A percentile compares a stretch with the other conserved stretches of the same genome.
These are phyloP conservation scores for Suillus clintonianus DNA, from an alignment of 768 basidiomycete species.

Conservation along the genomic window DNA sequence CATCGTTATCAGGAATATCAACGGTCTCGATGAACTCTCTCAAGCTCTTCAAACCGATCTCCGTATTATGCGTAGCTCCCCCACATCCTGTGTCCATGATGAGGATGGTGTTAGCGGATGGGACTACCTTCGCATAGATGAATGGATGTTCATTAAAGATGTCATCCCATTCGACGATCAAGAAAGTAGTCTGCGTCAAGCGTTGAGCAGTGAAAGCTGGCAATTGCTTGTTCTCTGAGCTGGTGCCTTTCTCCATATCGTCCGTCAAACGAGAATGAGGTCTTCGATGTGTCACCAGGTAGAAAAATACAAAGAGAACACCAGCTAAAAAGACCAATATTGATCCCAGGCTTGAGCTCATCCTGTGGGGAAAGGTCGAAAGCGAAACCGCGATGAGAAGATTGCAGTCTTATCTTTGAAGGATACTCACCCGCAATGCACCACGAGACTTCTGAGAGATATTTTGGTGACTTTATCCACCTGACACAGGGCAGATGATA, in stretches of 20 bases:
- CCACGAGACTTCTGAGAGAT: background rate
- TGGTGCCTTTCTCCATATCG: conserved; percentile 16
- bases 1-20: conserved; percentile 42
- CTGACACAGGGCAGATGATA: conserved; percentile 81
- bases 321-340: background rate
- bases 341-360: conserved; percentile 1
- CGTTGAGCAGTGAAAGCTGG: conserved; percentile 38
- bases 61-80: conserved; percentile 42
- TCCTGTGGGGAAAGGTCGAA: background rate
- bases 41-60: conserved; percentile 43
- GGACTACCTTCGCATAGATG: conserved; percentile 52
- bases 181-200: conserved; percentile 38
- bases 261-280: background rate
- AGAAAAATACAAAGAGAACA: conserved; percentile 7
- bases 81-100: conserved; percentile 60
- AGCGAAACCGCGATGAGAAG: conserved; percentile 9
- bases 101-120: conserved; percentile 42
- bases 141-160: conserved; percentile 53
- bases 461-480: conserved; percentile 48
- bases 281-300: background rate
- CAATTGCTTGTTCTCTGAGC: background rate
- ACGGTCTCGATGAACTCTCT: conserved; percentile 53
- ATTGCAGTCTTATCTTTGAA: background rate
- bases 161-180: conserved; percentile 54
- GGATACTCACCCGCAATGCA: background rate